A percentile compares a stretch with the other conserved stretches of the same genome.
phyloP scores from a whole-genome alignment of 805 yeast species.

The Torulaspora franciscae region DNA sequence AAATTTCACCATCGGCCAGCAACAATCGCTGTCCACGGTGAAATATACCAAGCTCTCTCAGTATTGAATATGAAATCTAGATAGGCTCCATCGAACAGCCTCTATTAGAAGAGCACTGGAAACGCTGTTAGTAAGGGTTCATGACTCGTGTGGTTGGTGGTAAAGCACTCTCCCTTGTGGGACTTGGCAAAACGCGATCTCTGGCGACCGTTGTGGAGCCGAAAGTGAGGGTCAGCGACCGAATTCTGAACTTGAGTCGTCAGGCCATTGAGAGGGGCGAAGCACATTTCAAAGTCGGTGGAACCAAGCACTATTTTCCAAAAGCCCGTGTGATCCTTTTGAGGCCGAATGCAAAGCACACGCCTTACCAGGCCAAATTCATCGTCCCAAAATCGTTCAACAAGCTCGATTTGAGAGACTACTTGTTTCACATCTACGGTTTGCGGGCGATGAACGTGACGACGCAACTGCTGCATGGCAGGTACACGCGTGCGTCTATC shows the following conservation, averaged over 20 bases:
- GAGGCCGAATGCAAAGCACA: constrained; percentile 91
- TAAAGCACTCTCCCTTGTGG: neutral
- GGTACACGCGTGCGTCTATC: constrained; percentile 55
- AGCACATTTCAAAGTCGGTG: constrained; percentile 83
- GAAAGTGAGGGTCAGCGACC: constrained; percentile 20
- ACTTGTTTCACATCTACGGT: constrained; percentile 84
- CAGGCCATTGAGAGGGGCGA: constrained; percentile 55
- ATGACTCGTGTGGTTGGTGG: constrained; percentile 3
- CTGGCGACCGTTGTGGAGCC: constrained; percentile 29
- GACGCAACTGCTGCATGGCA: constrained; percentile 74
- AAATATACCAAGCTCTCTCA: neutral
- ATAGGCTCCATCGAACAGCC: no score
- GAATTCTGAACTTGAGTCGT: constrained; percentile 36
- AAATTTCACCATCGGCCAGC: constrained; percentile 10
- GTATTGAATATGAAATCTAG: no score
- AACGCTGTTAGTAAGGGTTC: no score
- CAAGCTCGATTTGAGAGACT: constrained; percentile 91
- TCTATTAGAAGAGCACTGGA: neutral
- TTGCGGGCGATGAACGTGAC: constrained; percentile 85
- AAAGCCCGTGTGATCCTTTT: constrained; percentile 73
- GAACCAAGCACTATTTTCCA: constrained; percentile 73
- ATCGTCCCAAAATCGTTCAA: constrained; percentile 91
- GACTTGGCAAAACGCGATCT: constrained; percentile 18
- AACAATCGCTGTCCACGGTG: constrained; percentile 5
- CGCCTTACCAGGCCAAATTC: constrained; percentile 96